These are phyloP conservation scores for Tylopilus sp. DNA, from an alignment of 1,284 basidiomycete genomes.

Conservation along the genomic window DNA sequence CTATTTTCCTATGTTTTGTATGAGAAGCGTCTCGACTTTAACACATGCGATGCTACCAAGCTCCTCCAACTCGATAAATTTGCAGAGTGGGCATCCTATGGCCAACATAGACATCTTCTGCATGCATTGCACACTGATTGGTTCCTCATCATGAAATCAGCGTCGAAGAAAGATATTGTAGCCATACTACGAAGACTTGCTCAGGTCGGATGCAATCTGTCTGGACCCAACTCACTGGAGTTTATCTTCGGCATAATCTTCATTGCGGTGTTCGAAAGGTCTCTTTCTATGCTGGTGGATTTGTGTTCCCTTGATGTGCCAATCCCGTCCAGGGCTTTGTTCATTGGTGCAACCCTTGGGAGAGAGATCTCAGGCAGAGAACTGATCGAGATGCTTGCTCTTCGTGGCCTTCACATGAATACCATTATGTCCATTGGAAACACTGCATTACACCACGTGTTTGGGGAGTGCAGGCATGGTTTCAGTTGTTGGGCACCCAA, in stretches of 20 bases:
- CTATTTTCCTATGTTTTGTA: background rate
- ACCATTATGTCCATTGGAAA: background rate
- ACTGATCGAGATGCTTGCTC: background rate
- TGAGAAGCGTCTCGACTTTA: background rate
- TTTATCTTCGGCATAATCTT: background rate
- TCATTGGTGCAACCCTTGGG: background rate
- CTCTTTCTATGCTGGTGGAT: background rate
- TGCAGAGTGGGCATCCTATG: conserved; percentile 2
- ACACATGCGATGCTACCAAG: background rate
- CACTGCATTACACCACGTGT: background rate
- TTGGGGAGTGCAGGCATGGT: background rate
- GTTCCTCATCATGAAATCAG: background rate
- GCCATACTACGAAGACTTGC: background rate
- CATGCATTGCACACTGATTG: background rate
- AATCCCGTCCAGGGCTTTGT: background rate
- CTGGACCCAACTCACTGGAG: background rate
- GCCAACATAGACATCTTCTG: background rate
- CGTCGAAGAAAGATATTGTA: background rate
- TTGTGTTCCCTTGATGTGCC: background rate
- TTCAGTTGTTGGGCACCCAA: background rate
- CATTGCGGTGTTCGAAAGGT: too few species aligned
- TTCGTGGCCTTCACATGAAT: background rate
- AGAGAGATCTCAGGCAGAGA: background rate
- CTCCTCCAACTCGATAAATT: conserved; percentile 4
- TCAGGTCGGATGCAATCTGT: conserved; percentile 4